Evolutionary conservation across 306 rosid genomes (phyloP), one percentile per base, ranked within the genome.

Genomic region (Dalbergia cultrata): DNA sequence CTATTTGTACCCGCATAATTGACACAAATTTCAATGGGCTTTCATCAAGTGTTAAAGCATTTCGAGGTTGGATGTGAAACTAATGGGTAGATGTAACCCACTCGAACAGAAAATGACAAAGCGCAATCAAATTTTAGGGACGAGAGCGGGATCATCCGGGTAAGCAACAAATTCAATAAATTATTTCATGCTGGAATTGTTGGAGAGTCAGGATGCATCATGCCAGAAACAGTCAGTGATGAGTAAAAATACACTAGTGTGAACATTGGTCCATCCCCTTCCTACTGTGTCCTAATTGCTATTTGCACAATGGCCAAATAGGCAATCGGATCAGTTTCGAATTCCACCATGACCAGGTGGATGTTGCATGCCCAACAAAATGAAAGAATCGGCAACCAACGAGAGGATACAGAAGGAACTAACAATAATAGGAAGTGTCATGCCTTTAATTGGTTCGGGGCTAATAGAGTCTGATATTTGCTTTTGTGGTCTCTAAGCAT

Each of bases 111-210:
- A 57, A 57, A 18, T 18, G 63, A 60, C 39, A 60, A 19, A 9
- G 22, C 64, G 21, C 16, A 19, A 9, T 59, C 16, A 21, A 11
- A 31, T 22, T 56, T 60, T 37, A 60, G 17, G 66, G 66, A 22
- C 39, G 17, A 22, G 26, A 10, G 8, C 37, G 5, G 37, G 13
- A 26, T 56, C 61, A 56, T 56, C 26, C 11, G 11, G 61, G 61
- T 7, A 16, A 65, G 37, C 37, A 22, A 44, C 59, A 70, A 52
- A 31, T 21, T 44, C 13, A 17, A 52, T 81, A 53, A 39, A 56
- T 81, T 66, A 57, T 41, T 11, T 19, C 37, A 74, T 35, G 75
- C 22, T 47, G 58, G 33, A 76, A 13, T 6, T 57, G 49, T 34
- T 66, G 68, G 21, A 39, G 14, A 74, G 74, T 43, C 37, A 72